These are phyloP conservation scores for Thalassiosira ordinaria DNA, from an alignment of 352 stramenopile species.

Conservation along the genomic window DNA sequence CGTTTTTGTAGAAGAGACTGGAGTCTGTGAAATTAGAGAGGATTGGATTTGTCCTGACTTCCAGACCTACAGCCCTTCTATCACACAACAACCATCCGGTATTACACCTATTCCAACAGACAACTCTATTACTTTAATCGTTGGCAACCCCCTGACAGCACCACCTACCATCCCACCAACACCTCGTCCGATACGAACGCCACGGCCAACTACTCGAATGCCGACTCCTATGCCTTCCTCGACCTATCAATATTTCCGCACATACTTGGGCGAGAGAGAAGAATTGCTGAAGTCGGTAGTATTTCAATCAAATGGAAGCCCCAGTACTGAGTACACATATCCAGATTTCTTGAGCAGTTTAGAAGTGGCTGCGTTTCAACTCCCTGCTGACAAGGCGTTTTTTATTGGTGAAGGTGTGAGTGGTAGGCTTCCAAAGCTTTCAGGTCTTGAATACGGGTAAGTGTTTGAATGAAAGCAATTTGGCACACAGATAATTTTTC, in stretches of 20 bases:
- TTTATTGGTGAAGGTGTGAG: slow-evolving; percentile 17
- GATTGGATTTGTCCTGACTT: background rate
- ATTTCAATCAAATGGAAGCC: slow-evolving; percentile 38
- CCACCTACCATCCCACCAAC: no score
- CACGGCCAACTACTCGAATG: slow-evolving; percentile 2
- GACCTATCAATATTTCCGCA: slow-evolving; percentile 26
- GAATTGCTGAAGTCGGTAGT: slow-evolving; percentile 25
- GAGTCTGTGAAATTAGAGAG: slow-evolving; percentile 13
- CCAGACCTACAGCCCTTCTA: background rate
- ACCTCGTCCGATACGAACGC: background rate
- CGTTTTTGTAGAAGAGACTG: slow-evolving; percentile 14
- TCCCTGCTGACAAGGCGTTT: slow-evolving; percentile 37
- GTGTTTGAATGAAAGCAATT: background rate
- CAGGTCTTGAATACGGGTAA: slow-evolving; percentile 21
- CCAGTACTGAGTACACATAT: slow-evolving; percentile 31
- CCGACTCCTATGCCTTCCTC: slow-evolving; percentile 17
- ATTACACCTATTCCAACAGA: no score
- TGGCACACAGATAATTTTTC: slow-evolving; percentile 2
- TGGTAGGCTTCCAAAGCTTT: background rate
- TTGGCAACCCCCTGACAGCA: no score
- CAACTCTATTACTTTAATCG: no score
- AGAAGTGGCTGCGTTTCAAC: slow-evolving; percentile 30
- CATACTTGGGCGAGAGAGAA: slow-evolving; percentile 25
- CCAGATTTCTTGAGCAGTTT: slow-evolving; percentile 30
- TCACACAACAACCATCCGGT: slow-evolving; percentile 2